Evolutionary conservation across 495 filamentous ascomycete species (phyloP).

Genomic region (Xylaria castorea): DNA sequence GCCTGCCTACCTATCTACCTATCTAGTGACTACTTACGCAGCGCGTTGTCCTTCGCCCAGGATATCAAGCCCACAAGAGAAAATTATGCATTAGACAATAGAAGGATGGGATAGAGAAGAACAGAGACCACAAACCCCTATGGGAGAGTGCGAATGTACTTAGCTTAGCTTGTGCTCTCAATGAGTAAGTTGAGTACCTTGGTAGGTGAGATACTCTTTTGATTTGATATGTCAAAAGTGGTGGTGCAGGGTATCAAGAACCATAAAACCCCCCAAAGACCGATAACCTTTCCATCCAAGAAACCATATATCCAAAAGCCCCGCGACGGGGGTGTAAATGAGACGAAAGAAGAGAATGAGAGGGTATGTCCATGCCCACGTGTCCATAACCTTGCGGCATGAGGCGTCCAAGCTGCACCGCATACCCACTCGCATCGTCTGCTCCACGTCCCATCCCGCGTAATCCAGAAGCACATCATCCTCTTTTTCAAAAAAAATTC

Average conservation of each 20-base stretch:
- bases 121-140: neutral
- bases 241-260: slow-evolving; percentile 18
- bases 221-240: neutral
- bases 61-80: neutral
- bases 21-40: neutral
- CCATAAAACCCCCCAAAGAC: neutral
- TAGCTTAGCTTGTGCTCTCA: neutral
- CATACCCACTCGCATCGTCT: neutral
- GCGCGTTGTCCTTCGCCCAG: neutral
- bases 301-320: slow-evolving; percentile 10
- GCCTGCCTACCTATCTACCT: neutral
- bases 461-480: neutral
- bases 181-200: neutral
- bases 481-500: slow-evolving; percentile 68
- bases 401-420: neutral
- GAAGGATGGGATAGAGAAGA: neutral
- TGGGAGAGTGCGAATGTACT: neutral
- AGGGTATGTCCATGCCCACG: neutral
- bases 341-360: neutral
- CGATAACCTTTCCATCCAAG: neutral
- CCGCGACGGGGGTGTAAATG: neutral
- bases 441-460: neutral
- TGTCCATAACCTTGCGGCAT: neutral
- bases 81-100: slow-evolving; percentile 25
- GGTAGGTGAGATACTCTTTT: neutral